Percentiles rank a stretch among this genome's conserved stretches.
phyloP scores from a whole-genome alignment of 164 flowering plant species.

The Brasenia schreberi region DNA sequence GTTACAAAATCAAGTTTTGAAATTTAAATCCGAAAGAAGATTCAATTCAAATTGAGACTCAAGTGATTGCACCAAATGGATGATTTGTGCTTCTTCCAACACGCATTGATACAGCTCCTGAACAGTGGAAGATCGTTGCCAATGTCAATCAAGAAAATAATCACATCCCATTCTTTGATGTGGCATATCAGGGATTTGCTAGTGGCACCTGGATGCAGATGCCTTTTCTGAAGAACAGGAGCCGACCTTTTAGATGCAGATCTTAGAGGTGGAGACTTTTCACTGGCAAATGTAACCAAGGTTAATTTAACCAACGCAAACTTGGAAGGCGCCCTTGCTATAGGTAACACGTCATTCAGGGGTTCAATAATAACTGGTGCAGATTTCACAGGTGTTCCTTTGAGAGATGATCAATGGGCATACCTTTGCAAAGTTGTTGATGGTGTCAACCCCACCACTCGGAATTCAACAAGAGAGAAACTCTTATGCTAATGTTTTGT shows the following conservation, averaged over 20 bases:
- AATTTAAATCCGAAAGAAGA: too few relatives aligned
- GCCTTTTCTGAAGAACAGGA: too few relatives aligned
- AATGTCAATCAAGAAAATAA: too few relatives aligned
- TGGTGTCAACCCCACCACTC: slow-evolving; percentile 79
- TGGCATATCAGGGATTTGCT: too few relatives aligned
- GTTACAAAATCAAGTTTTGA: too few relatives aligned
- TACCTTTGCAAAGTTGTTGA: slow-evolving; percentile 89
- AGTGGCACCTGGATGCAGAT: too few relatives aligned
- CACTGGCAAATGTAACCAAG: slow-evolving; percentile 88
- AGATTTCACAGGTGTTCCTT: slow-evolving; percentile 92
- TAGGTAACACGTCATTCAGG: slow-evolving; percentile 88
- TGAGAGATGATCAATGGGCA: slow-evolving; percentile 82
- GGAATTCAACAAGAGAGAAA: slow-evolving; percentile 84
- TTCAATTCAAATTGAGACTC: too few relatives aligned
- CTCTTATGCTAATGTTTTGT: slow-evolving; percentile 47
- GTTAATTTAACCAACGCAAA: slow-evolving; percentile 82
- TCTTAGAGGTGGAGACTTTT: slow-evolving; percentile 88
- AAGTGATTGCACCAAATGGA: too few relatives aligned
- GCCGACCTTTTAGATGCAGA: slow-evolving; percentile 94
- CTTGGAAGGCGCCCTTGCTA: slow-evolving; percentile 85
- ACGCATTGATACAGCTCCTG: too few relatives aligned
- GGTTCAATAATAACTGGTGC: slow-evolving; percentile 80
- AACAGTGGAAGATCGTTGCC: too few relatives aligned
- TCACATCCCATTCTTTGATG: too few relatives aligned
- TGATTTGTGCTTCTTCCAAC: too few relatives aligned